Evolutionary conservation across 306 rosid genomes (phyloP).

Genomic region (Sicyos edulis): DNA sequence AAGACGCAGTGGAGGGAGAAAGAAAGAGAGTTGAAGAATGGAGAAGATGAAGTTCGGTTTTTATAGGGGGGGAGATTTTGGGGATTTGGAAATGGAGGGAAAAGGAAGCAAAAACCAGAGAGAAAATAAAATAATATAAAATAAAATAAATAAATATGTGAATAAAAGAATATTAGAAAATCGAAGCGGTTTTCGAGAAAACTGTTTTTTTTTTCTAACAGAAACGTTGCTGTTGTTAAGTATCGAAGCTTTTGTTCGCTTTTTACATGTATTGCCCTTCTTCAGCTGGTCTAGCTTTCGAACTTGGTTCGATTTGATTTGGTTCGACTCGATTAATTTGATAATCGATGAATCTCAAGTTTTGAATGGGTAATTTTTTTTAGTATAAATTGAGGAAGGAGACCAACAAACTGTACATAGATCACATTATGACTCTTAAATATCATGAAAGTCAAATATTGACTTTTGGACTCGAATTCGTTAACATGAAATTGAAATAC

Average conservation of each 20-base stretch:
- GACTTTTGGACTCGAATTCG: too few relatives aligned
- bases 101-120: neutral
- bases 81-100: slow-evolving; percentile 18
- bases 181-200: neutral
- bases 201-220: slow-evolving; percentile 10
- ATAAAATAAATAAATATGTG: neutral
- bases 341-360: too few relatives aligned
- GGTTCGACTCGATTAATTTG: neutral
- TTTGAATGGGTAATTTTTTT: too few relatives aligned
- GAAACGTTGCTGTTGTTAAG: neutral
- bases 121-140: neutral
- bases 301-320: neutral
- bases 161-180: too few relatives aligned
- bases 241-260: slow-evolving; percentile 1
- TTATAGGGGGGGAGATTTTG: slow-evolving; percentile 11
- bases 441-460: too few relatives aligned
- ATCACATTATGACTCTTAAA: too few relatives aligned
- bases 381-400: too few relatives aligned
- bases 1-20: neutral
- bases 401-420: too few relatives aligned
- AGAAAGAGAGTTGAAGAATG: neutral
- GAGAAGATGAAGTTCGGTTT: slow-evolving; percentile 7
- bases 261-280: slow-evolving; percentile 17
- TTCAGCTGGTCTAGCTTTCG: neutral
- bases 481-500: too few relatives aligned